phyloP scores from a whole-genome alignment of 257 asterid genomes.

The Solanum tarijense region DNA sequence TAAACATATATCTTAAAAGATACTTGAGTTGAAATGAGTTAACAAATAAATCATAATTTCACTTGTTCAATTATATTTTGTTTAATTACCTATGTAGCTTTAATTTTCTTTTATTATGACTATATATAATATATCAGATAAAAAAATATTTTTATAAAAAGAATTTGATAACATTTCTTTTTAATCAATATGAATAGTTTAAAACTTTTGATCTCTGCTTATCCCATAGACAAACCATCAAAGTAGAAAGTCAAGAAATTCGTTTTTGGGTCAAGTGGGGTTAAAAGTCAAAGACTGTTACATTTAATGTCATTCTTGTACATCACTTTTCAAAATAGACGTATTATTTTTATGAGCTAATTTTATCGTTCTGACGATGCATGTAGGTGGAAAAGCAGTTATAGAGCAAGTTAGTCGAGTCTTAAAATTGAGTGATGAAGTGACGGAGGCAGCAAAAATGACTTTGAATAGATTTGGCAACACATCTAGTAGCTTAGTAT shows the following conservation, averaged over 20 bases:
- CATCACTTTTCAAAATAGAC: not conserved
- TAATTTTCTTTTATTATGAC: not conserved
- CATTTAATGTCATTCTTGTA: not conserved
- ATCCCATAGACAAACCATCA: no score
- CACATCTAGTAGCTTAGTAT: conserved; percentile 54
- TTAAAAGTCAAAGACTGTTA: not conserved
- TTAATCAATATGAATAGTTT: not conserved
- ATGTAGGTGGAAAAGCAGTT: conserved; percentile 53
- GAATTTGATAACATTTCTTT: no score
- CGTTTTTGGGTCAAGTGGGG: not conserved
- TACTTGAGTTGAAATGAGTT: not conserved
- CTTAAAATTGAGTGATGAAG: conserved; percentile 17
- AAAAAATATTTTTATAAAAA: no score
- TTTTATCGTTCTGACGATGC: rapidly evolving
- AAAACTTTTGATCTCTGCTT: not conserved
- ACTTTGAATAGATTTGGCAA: conserved; percentile 55
- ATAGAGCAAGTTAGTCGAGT: conserved; percentile 43
- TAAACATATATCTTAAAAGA: not conserved
- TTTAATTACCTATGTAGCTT: not conserved
- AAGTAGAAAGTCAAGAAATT: no score
- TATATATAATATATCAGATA: not conserved
- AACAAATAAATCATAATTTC: not conserved
- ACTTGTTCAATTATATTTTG: not conserved
- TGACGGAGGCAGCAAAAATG: conserved; percentile 62
- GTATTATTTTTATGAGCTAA: not conserved